Evolutionary conservation across 164 flowering plant species (phyloP).

Genomic region (Euptelea pleiosperma): DNA sequence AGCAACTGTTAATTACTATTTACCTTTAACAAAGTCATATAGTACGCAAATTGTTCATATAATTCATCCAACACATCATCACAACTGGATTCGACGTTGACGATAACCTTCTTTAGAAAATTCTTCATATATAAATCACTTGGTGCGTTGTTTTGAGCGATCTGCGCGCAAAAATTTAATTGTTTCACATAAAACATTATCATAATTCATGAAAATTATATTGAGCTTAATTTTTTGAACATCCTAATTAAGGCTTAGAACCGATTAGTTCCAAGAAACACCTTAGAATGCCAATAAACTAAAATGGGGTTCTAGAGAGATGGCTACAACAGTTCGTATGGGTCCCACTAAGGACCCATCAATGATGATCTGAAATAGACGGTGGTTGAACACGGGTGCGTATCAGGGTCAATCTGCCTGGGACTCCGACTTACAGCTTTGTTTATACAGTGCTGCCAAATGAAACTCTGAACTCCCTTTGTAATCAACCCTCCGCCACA

Average conservation of each 20-base stretch:
- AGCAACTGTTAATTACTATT: too few species aligned
- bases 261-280: too few species aligned
- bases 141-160: slow-evolving; percentile 6
- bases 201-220: too few species aligned
- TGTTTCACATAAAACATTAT: too few species aligned
- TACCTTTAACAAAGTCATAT: slow-evolving; percentile 65
- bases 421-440: slow-evolving; percentile 36
- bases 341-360: too few species aligned
- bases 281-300: too few species aligned
- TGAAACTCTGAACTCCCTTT: slow-evolving; percentile 56
- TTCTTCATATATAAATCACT: slow-evolving; percentile 43
- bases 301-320: too few species aligned
- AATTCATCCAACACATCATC: slow-evolving; percentile 61
- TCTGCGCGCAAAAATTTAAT: slow-evolving; percentile 14
- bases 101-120: slow-evolving; percentile 74
- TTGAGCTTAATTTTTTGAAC: background rate
- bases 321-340: too few species aligned
- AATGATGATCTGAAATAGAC: too few species aligned
- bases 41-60: slow-evolving; percentile 62
- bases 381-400: too few species aligned
- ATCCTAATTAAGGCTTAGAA: too few species aligned
- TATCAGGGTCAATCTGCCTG: too few species aligned
- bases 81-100: slow-evolving; percentile 55
- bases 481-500: slow-evolving; percentile 70
- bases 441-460: slow-evolving; percentile 58